Percentiles rank a stretch among this genome's conserved stretches.
Evolutionary conservation across 805 yeast species (phyloP).

Genomic region (Zygosaccharomyces bailii): DNA sequence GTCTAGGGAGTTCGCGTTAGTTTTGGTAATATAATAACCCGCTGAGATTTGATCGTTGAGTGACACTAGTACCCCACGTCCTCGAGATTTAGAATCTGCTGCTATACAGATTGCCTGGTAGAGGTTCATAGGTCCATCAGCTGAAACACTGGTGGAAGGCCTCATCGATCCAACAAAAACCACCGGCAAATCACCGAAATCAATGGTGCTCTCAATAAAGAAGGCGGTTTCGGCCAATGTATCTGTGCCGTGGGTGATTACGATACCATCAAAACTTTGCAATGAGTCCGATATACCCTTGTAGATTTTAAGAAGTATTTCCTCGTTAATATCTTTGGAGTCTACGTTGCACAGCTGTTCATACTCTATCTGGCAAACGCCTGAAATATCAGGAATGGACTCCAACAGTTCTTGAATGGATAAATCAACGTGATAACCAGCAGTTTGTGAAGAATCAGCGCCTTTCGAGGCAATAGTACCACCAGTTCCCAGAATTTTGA

Average conservation of each 20-base stretch:
- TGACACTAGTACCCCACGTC: conserved; percentile 61
- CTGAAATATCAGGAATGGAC: conserved; percentile 54
- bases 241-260: conserved; percentile 70
- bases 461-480: conserved; percentile 60
- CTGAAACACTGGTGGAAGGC: conserved; percentile 65
- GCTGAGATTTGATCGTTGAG: conserved; percentile 66
- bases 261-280: conserved; percentile 52
- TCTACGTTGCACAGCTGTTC: conserved; percentile 63
- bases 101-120: conserved; percentile 69
- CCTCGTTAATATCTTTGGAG: conserved; percentile 52
- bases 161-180: conserved; percentile 74
- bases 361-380: conserved; percentile 53
- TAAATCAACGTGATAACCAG: conserved; percentile 52
- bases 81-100: conserved; percentile 45
- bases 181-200: conserved; percentile 50
- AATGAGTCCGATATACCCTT: conserved; percentile 45
- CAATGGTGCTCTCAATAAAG: conserved; percentile 50
- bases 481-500: conserved; percentile 55
- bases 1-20: conserved; percentile 66
- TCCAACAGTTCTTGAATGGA: conserved; percentile 50
- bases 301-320: conserved; percentile 45
- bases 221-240: conserved; percentile 66
- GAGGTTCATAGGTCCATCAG: conserved; percentile 71
- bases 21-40: conserved; percentile 66
- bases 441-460: conserved; percentile 44